Evolutionary conservation across 83 land plant species (phyloP), one percentile per base, ranked within the genome.

Genomic region (Diphasiastrum complanatum): DNA sequence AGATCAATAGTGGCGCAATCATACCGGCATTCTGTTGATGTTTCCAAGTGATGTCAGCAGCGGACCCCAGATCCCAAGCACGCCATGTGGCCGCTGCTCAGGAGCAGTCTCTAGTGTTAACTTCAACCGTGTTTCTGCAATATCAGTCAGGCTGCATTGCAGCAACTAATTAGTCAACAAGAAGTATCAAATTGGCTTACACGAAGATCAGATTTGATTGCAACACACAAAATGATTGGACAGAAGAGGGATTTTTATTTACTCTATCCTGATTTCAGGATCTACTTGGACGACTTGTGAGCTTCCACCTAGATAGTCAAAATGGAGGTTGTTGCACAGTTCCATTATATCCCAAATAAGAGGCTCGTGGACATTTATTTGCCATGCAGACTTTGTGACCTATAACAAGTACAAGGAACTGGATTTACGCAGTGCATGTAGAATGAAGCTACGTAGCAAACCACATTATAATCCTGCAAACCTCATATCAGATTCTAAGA

Each of bases 31-130:
- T 63, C 86, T 89, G 25, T 76, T 74, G 23, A 88, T 89, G 79
- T 95, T 89, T 36, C 99, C 99, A 50, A 89, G 33, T 50, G 88
- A 83, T 27, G 91, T 75, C 4, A 95, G 63, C 5, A 89, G 57
- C 24, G 99, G 99, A 41, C 97, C 81, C 99, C 99, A 95, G 16
- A 89, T 75, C 22, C 99, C 99, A 55, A 95, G 78, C 45, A 80
- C 78, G 24, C 99, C 99, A 69, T 52, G 81, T n/a, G 92, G 99
- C 33, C 99, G 81, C 62, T 81, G 79, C 53, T 78, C 78, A 53
- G 99, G 99, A 64, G 82, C 85, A 33, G 93, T 73, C 67, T 89
- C 89, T 41, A 95, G 40, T 12, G 92, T 75, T n/a, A 83, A 33
- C 79, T 82, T 95, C 60, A 95, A 56, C 41, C 78, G 80, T 29